Conservation (phyloP, 306 rosid genomes). For the Corylus americana region DNA sequence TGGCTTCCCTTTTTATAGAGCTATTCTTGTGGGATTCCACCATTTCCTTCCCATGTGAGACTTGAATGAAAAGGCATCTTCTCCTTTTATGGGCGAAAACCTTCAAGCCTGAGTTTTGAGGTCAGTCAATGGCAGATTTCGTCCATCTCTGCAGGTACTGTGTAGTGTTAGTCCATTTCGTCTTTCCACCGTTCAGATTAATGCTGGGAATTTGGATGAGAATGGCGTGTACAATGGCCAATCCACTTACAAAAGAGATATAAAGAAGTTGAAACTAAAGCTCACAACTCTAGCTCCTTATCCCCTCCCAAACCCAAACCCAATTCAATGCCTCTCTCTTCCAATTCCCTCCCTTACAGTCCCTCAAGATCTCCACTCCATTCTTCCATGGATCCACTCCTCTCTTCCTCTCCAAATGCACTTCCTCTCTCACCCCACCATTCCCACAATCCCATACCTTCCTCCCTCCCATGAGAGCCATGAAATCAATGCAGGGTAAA, state of each 20-base stretch:
- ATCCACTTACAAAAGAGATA: background rate
- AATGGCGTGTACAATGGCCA: background rate
- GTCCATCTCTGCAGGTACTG: too few species aligned
- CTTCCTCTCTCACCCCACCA: constrained; percentile 31
- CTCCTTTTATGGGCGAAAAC: too few species aligned
- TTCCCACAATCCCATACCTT: constrained; percentile 29
- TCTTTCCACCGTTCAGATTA: too few species aligned
- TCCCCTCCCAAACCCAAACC: constrained; percentile 5
- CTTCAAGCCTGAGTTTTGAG: too few species aligned
- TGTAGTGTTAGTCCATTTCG: too few species aligned
- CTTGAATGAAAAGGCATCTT: too few species aligned
- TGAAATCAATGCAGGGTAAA: constrained; percentile 73
- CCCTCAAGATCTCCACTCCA: constrained; percentile 51
- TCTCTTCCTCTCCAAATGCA: constrained; percentile 52
- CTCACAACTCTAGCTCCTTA: constrained; percentile 3
- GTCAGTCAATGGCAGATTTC: too few species aligned
- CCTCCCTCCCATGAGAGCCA: constrained; percentile 59
- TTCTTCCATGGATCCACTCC: constrained; percentile 62
- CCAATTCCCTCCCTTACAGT: constrained; percentile 51
- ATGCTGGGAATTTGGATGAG: too few species aligned
- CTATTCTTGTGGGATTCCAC: too few species aligned
- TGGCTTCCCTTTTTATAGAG: too few species aligned
- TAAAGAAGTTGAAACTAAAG: too few species aligned
- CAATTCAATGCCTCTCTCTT: constrained; percentile 48
- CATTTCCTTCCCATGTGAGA: too few species aligned